Conservation (phyloP, 179 eudicot species). For the Silene noctiflora region DNA sequence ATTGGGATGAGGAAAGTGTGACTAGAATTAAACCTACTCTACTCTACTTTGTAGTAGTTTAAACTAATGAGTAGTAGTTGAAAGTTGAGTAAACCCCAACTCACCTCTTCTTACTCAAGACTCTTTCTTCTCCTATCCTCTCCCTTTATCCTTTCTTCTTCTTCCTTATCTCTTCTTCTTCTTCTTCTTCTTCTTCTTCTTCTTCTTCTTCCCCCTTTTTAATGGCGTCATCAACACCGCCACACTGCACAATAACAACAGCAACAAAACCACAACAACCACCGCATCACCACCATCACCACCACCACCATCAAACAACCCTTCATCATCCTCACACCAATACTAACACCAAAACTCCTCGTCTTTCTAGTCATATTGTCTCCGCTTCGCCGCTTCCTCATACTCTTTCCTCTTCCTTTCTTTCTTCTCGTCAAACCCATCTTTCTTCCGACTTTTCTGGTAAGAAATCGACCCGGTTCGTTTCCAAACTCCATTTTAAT, state of each 20-base stretch:
- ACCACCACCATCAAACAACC: conserved; percentile 29
- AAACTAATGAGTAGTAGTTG: too few species aligned
- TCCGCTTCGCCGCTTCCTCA: conserved; percentile 29
- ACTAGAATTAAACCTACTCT: too few species aligned
- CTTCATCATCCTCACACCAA: conserved; percentile 29
- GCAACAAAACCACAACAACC: conserved; percentile 56
- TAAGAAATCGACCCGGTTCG: conserved; percentile 73
- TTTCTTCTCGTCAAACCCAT: conserved; percentile 39
- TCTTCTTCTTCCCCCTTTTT: conserved; percentile 11
- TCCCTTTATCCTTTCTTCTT: neutral
- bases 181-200: conserved; percentile 16
- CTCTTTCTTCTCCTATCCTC: conserved; percentile 16
- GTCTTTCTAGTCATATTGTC: conserved; percentile 29
- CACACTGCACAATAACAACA: conserved; percentile 60
- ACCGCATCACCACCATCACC: conserved; percentile 32
- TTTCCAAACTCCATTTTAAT: conserved; percentile 82
- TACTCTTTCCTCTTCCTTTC: conserved; percentile 29
- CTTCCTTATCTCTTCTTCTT: conserved; percentile 1
- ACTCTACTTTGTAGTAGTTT: too few species aligned
- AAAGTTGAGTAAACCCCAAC: neutral
- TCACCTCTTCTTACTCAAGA: neutral
- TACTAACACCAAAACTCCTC: conserved; percentile 23
- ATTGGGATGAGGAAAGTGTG: too few species aligned
- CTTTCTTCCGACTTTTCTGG: conserved; percentile 79
- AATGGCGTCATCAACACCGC: conserved; percentile 86